These are phyloP conservation scores for Erodium moschatum DNA, from an alignment of 441 rosid species.

Conservation along the genomic window DNA sequence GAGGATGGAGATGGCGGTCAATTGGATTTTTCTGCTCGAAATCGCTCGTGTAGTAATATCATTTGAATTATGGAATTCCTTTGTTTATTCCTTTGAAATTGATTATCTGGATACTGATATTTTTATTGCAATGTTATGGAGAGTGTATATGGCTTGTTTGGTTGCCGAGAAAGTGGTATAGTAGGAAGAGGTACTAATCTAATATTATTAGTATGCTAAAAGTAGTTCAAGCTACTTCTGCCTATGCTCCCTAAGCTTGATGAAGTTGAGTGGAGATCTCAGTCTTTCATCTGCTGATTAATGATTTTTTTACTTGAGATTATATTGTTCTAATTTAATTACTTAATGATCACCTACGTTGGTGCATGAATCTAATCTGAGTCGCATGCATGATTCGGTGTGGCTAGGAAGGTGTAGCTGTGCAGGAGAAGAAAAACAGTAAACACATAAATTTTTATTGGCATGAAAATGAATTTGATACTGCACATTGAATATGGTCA, in stretches of 20 bases:
- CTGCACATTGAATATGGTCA: not conserved
- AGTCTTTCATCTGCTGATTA: not conserved
- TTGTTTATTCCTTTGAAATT: not conserved
- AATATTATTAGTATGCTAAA: not conserved
- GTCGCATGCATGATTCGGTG: not conserved
- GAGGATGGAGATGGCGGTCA: not conserved
- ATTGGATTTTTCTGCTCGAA: slow-evolving; percentile 4
- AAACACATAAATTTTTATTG: not conserved
- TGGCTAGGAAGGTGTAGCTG: slow-evolving; percentile 1
- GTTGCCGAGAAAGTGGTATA: slow-evolving; percentile 1
- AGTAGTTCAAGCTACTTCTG: not conserved
- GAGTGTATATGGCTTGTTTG: not conserved
- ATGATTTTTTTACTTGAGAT: not conserved
- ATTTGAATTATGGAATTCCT: not conserved
- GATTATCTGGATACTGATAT: not conserved
- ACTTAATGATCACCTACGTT: not conserved
- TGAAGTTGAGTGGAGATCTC: not conserved
- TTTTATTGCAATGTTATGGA: not conserved
- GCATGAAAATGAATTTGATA: not conserved
- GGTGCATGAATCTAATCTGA: not conserved
- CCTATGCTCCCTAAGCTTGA: not conserved
- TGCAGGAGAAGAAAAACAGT: not conserved
- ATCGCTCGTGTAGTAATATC: not conserved
- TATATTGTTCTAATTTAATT: not conserved
- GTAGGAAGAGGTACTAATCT: not conserved